These are phyloP conservation scores for Vitis hybrid DNA, from an alignment of 177 flowering plant species.

Conservation along the genomic window DNA sequence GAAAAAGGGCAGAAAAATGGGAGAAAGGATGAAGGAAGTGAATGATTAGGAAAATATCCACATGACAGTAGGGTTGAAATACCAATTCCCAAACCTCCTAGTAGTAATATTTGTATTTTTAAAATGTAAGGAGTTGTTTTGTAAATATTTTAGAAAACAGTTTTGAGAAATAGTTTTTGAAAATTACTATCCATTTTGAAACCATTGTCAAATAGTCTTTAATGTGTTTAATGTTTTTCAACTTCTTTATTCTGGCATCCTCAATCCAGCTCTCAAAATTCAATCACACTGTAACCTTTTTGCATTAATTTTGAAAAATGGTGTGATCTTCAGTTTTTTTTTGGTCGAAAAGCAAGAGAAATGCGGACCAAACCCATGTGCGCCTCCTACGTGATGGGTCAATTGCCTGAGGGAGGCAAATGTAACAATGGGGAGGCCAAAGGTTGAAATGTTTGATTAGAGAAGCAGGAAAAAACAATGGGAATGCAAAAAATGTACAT, in stretches of 20 bases:
- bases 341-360: neutral
- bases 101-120: no score
- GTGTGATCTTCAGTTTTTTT: neutral
- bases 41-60: no score
- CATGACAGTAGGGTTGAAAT: no score
- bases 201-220: no score
- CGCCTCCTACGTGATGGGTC: constrained; percentile 28
- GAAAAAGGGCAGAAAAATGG: no score
- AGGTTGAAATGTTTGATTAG: neutral
- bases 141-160: no score
- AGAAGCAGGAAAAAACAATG: neutral
- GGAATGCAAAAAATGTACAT: neutral
- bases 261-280: neutral
- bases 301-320: no score
- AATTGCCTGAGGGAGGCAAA: constrained; percentile 15
- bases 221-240: neutral
- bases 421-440: neutral
- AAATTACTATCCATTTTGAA: no score
- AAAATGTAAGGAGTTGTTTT: no score
- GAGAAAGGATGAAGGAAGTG: no score
- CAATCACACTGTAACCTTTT: neutral
- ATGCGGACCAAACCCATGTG: constrained; percentile 21
- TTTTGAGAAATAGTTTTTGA: no score
- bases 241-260: neutral
- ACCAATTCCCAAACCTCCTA: no score